Conservation (phyloP, 495 filamentous ascomycete genomes). For the Podospora fimiseda region DNA sequence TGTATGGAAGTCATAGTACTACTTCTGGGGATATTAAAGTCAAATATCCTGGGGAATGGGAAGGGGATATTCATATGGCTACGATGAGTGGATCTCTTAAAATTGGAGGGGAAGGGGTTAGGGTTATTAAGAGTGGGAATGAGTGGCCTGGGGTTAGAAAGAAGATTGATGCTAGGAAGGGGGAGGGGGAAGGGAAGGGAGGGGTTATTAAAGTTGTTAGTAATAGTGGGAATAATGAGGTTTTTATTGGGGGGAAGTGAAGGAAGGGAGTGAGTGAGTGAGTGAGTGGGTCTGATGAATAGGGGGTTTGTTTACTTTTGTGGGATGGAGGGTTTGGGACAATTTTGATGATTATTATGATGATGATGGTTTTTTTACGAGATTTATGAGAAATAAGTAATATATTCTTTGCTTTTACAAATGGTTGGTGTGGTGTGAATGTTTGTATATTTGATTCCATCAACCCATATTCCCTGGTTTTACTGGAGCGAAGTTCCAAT, state of each 20-base stretch:
- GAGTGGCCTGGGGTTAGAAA: constrained; percentile 26
- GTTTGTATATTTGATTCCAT: no score
- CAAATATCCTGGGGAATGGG: constrained; percentile 35
- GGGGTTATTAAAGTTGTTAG: constrained; percentile 14
- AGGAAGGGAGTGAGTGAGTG: no score
- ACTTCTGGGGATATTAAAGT: constrained; percentile 31
- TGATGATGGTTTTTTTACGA: no score
- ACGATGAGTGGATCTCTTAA: constrained; percentile 25
- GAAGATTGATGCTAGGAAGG: constrained; percentile 33
- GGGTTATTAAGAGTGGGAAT: constrained; percentile 19
- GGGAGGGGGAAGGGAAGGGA: constrained; percentile 22
- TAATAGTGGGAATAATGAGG: constrained; percentile 25
- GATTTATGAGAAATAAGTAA: no score
- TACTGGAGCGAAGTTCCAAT: no score
- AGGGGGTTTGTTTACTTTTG: no score
- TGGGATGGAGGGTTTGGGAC: no score
- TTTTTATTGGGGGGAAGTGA: constrained; percentile 25
- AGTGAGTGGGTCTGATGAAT: no score
- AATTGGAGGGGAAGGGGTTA: constrained; percentile 29
- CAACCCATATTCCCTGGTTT: no score
- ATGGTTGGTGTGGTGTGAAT: no score
- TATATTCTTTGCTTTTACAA: no score
- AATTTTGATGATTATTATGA: no score
- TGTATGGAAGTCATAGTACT: constrained; percentile 26
- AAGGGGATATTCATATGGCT: constrained; percentile 28